These are phyloP conservation scores for Blastobotrys americana DNA, from an alignment of 805 yeast genomes.

Conservation along the genomic window DNA sequence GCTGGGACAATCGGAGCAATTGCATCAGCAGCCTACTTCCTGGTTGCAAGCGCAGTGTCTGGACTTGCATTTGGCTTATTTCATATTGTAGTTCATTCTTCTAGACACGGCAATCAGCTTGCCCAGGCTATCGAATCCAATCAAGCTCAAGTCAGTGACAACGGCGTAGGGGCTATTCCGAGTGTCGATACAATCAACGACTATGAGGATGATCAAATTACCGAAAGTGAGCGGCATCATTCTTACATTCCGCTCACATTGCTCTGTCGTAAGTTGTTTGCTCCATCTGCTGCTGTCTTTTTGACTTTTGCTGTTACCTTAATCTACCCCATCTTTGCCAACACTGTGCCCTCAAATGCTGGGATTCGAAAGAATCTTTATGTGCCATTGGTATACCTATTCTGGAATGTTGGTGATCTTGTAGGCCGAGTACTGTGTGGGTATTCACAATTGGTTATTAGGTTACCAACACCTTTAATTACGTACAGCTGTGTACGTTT, in stretches of 20 bases:
- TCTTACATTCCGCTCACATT: conserved; percentile 50
- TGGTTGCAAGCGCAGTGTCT: conserved; percentile 46
- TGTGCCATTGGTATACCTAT: conserved; percentile 69
- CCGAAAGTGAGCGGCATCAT: conserved; percentile 4
- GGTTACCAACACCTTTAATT: conserved; percentile 40
- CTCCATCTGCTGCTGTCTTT: conserved; percentile 63
- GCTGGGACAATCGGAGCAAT: background rate
- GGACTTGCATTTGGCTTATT: conserved; percentile 37
- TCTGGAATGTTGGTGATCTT: conserved; percentile 90
- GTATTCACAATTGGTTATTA: conserved; percentile 36
- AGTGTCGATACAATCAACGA: no score
- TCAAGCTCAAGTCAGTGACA: conserved; percentile 2
- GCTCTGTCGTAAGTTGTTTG: conserved; percentile 56
- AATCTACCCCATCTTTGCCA: conserved; percentile 85
- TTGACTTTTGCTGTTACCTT: conserved; percentile 67
- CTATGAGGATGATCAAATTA: background rate
- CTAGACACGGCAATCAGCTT: conserved; percentile 12
- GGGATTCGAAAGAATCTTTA: conserved; percentile 34
- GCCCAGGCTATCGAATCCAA: conserved; percentile 15
- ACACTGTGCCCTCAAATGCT: conserved; percentile 50
- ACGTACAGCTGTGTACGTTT: conserved; percentile 47
- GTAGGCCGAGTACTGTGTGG: conserved; percentile 69
- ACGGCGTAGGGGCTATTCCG: background rate
- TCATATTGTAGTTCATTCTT: background rate
- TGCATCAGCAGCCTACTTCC: conserved; percentile 35